phyloP scores from a whole-genome alignment of 768 basidiomycete species.

The Trametes sanguinea region DNA sequence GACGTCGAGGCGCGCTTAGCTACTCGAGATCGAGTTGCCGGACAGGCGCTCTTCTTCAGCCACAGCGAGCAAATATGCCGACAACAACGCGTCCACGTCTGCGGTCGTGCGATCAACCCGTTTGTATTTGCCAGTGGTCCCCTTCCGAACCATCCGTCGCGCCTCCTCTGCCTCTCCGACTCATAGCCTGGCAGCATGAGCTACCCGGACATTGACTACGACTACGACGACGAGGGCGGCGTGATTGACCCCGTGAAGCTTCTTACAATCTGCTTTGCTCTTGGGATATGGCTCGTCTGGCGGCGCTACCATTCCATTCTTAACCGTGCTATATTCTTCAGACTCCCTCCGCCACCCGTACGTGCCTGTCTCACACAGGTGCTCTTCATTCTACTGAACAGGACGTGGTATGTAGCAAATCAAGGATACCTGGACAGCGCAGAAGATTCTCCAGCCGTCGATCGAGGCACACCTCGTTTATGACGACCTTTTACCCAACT shows the following conservation, averaged over 20 bases:
- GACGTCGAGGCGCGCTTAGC: constrained; percentile 15
- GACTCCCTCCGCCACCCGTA: constrained; percentile 59
- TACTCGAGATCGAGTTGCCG: not conserved
- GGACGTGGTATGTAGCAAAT: constrained; percentile 26
- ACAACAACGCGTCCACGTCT: constrained; percentile 30
- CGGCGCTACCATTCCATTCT: constrained; percentile 71
- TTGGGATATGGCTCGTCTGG: constrained; percentile 80
- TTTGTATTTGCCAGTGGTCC: constrained; percentile 3
- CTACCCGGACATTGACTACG: constrained; percentile 30
- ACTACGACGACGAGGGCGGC: constrained; percentile 33
- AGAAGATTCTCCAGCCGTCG: constrained; percentile 56
- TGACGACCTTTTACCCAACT: constrained; percentile 52
- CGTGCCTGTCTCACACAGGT: constrained; percentile 24
- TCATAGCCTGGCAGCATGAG: constrained; percentile 15
- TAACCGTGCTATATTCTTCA: constrained; percentile 75
- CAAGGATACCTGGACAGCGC: constrained; percentile 53
- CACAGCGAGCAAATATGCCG: constrained; percentile 25
- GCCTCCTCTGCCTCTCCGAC: constrained; percentile 9
- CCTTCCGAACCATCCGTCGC: constrained; percentile 6
- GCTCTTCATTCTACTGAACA: constrained; percentile 2
- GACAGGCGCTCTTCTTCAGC: not conserved
- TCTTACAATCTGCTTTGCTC: constrained; percentile 67
- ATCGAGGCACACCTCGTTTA: constrained; percentile 67
- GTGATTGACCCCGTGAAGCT: constrained; percentile 63
- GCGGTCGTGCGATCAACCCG: constrained; percentile 22